A percentile compares a stretch with the other conserved stretches of the same genome.
phyloP scores from a whole-genome alignment of 2,329 filamentous ascomycete genomes.

The Hymenoscyphus salicellus region DNA sequence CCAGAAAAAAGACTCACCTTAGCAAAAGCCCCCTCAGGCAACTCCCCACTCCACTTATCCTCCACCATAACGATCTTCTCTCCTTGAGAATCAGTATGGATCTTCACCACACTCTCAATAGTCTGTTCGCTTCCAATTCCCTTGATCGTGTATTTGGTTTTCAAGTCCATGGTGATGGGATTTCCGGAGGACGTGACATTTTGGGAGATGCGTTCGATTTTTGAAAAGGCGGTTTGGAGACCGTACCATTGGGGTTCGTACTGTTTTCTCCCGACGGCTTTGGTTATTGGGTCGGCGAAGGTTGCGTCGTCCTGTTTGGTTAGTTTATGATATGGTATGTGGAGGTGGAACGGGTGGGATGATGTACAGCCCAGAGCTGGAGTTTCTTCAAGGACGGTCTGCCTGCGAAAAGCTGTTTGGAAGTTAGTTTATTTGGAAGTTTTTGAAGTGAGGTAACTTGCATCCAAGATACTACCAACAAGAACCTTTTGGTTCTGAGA shows the following conservation, averaged over 20 bases:
- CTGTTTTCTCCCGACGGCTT: slow-evolving; percentile 53
- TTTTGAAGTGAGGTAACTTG: slow-evolving; percentile 22
- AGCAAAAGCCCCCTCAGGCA: slow-evolving; percentile 48
- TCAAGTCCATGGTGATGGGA: slow-evolving; percentile 57
- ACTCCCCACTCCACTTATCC: slow-evolving; percentile 53
- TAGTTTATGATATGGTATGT: background rate
- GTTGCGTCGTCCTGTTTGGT: slow-evolving; percentile 45
- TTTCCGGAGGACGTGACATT: slow-evolving; percentile 54
- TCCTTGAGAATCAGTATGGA: slow-evolving; percentile 41
- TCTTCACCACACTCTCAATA: slow-evolving; percentile 48
- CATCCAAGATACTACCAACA: slow-evolving; percentile 57
- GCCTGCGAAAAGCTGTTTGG: slow-evolving; percentile 54
- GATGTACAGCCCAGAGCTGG: slow-evolving; percentile 49
- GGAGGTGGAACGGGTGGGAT: background rate
- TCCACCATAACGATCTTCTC: slow-evolving; percentile 50
- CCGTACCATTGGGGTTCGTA: slow-evolving; percentile 55
- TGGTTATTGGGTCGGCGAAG: slow-evolving; percentile 58
- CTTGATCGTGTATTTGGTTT: slow-evolving; percentile 52
- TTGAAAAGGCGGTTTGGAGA: slow-evolving; percentile 54
- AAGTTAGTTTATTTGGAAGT: background rate
- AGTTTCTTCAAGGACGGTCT: slow-evolving; percentile 57
- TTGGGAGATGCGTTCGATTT: slow-evolving; percentile 55
- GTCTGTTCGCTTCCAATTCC: slow-evolving; percentile 50
- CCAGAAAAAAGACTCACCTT: slow-evolving; percentile 47
- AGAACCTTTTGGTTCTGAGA: slow-evolving; percentile 50